Evolutionary conservation across 164 flowering plant species (phyloP).

Genomic region (Tinospora cordifolia): DNA sequence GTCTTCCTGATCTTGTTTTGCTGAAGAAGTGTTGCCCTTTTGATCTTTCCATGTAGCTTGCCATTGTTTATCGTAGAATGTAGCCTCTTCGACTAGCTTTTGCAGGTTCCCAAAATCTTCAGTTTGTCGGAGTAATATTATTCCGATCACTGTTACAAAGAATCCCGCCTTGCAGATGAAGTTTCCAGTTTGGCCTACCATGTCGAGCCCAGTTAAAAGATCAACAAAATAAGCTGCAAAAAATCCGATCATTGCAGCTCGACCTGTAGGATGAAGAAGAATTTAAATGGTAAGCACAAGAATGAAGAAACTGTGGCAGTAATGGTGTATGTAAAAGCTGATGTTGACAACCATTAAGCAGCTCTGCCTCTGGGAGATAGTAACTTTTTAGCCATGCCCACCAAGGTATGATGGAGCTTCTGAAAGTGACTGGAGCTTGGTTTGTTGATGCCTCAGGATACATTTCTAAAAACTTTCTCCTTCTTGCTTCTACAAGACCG

Average conservation of each 20-base stretch:
- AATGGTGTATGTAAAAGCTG: background rate
- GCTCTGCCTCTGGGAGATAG: constrained; percentile 57
- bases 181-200: constrained; percentile 58
- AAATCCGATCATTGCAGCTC: constrained; percentile 71
- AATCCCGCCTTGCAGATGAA: constrained; percentile 49
- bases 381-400: constrained; percentile 59
- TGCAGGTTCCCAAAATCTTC: constrained; percentile 30
- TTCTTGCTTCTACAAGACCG: constrained; percentile 46
- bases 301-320: background rate
- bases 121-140: constrained; percentile 28
- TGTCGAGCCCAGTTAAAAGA: constrained; percentile 44
- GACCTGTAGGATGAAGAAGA: constrained; percentile 26
- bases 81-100: constrained; percentile 49
- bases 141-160: constrained; percentile 31
- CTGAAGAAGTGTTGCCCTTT: constrained; percentile 6
- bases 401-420: constrained; percentile 62
- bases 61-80: constrained; percentile 61
- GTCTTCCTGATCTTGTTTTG: constrained; percentile 8
- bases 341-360: constrained; percentile 46
- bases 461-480: constrained; percentile 50
- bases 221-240: constrained; percentile 51
- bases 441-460: constrained; percentile 49
- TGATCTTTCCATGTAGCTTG: constrained; percentile 50
- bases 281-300: background rate
- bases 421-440: constrained; percentile 45